Percentiles rank a stretch among this genome's conserved stretches.
Evolutionary conservation across 2,329 filamentous ascomycete genomes (phyloP).

Genomic region (Waltergamsia citrina): DNA sequence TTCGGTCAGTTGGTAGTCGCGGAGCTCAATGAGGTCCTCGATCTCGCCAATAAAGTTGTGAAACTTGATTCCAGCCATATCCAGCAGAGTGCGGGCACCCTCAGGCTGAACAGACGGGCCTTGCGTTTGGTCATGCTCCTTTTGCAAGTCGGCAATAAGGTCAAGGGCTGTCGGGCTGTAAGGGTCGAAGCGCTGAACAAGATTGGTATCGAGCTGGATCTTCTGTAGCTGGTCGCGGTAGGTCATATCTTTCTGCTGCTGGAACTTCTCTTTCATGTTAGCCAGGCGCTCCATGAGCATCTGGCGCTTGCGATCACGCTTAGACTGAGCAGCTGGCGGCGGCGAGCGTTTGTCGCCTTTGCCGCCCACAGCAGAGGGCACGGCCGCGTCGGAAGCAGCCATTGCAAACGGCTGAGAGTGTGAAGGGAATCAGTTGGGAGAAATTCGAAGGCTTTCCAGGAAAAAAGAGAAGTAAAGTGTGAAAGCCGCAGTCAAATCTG

Average conservation of each 20-base stretch:
- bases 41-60: constrained; percentile 77
- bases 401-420: constrained; percentile 13
- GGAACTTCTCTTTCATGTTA: constrained; percentile 68
- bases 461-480: neutral
- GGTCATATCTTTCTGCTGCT: constrained; percentile 69
- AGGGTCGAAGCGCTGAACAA: constrained; percentile 78
- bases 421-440: neutral
- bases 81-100: constrained; percentile 46
- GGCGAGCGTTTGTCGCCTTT: constrained; percentile 25
- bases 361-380: constrained; percentile 19
- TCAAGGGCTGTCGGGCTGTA: constrained; percentile 67
- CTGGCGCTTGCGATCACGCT: constrained; percentile 84
- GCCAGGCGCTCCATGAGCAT: constrained; percentile 71
- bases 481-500: neutral
- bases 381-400: constrained; percentile 27
- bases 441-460: neutral
- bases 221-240: constrained; percentile 87
- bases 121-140: constrained; percentile 39
- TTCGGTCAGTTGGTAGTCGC: constrained; percentile 73
- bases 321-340: constrained; percentile 47
- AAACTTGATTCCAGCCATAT: constrained; percentile 77
- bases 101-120: constrained; percentile 27
- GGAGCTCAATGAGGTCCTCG: constrained; percentile 78
- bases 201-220: constrained; percentile 81
- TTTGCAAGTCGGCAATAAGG: constrained; percentile 55